Evolutionary conservation across 768 basidiomycete genomes (phyloP).

Genomic region (Phylloporus rhodoxanthus): DNA sequence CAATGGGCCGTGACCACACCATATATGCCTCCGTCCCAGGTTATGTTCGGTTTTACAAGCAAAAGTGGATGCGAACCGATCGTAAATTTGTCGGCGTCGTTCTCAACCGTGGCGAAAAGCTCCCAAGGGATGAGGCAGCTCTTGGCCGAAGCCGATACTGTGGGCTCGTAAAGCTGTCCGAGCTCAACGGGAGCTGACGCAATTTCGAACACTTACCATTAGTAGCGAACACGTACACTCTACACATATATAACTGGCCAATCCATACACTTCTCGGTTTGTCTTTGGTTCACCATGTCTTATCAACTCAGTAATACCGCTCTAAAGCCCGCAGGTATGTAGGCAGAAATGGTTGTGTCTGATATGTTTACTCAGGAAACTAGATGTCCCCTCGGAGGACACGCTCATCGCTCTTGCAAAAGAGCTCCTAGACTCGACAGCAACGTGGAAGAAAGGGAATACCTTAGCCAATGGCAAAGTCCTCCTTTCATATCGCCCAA

Average conservation of each 20-base stretch:
- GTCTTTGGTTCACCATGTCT: no score
- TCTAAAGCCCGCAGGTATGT: constrained; percentile 36
- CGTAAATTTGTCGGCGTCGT: constrained; percentile 83
- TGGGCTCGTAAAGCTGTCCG: constrained; percentile 66
- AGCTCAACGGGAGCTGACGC: no score
- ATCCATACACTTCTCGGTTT: no score
- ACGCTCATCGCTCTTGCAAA: constrained; percentile 47
- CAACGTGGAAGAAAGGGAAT: constrained; percentile 65
- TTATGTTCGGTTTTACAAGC: constrained; percentile 90
- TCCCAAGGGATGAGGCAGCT: constrained; percentile 73
- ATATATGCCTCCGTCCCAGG: constrained; percentile 87
- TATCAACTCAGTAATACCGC: constrained; percentile 38
- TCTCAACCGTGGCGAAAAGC: constrained; percentile 70
- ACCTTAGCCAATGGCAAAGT: constrained; percentile 49
- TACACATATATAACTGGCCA: no score
- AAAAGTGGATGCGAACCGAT: constrained; percentile 66
- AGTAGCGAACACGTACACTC: no score
- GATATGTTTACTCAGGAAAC: neutral
- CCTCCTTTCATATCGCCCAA: constrained; percentile 49
- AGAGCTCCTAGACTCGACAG: constrained; percentile 50
- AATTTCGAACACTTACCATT: no score
- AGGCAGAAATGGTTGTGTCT: neutral
- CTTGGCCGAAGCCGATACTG: constrained; percentile 83
- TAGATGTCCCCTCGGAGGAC: constrained; percentile 61
- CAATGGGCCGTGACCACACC: constrained; percentile 91